Conservation (phyloP, 805 yeast genomes). For the Pichia rugopelliculosa region DNA sequence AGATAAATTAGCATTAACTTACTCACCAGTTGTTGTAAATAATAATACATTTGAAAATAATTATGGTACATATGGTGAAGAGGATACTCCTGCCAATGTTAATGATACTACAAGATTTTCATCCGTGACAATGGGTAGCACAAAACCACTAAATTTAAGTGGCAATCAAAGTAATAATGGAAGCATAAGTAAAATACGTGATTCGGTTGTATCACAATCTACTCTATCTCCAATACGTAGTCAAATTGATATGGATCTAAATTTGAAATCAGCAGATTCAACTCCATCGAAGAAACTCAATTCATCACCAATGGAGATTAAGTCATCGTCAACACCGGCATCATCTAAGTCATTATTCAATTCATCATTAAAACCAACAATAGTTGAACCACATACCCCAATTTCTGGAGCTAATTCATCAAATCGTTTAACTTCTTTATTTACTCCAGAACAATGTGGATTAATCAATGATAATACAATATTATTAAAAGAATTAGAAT, state of each 20-base stretch:
- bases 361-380: neutral
- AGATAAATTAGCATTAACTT: conserved; percentile 5
- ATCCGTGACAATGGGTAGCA: neutral
- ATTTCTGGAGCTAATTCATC: conserved; percentile 8
- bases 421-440: conserved; percentile 11
- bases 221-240: neutral
- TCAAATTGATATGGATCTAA: conserved; percentile 4
- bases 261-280: neutral
- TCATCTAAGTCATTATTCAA: neutral
- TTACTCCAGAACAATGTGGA: conserved; percentile 56
- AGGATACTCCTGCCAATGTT: too few relatives aligned
- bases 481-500: conserved; percentile 54
- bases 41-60: conserved; percentile 2
- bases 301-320: neutral
- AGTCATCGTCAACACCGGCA: neutral
- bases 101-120: neutral
- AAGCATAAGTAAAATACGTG: neutral
- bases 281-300: conserved; percentile 1
- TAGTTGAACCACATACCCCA: conserved; percentile 6
- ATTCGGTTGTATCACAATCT: neutral
- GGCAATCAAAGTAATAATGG: neutral
- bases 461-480: conserved; percentile 53
- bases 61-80: conserved; percentile 6
- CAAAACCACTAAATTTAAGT: neutral
- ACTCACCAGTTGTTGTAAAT: neutral